phyloP scores from a whole-genome alignment of 805 yeast species.

The Starmerella tilneyi region DNA sequence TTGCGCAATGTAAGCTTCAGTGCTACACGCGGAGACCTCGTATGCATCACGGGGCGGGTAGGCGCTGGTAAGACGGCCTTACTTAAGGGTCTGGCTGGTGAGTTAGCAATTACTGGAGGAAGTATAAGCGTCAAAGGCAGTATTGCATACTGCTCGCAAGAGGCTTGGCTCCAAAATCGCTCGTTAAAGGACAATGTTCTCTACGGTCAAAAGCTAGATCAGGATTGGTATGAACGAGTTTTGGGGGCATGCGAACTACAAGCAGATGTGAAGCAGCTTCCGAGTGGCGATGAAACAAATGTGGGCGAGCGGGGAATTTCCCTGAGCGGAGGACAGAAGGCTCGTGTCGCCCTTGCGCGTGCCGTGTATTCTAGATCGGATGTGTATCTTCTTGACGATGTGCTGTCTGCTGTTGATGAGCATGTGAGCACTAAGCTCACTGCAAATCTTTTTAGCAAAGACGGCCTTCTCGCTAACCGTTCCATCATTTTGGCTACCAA shows the following conservation, averaged over 20 bases:
- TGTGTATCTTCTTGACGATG: conserved; percentile 80
- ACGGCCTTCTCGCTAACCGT: conserved; percentile 60
- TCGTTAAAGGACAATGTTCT: conserved; percentile 78
- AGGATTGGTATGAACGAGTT: conserved; percentile 68
- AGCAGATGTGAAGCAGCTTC: conserved; percentile 65
- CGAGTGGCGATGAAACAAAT: conserved; percentile 82
- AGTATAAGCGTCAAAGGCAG: conserved; percentile 55
- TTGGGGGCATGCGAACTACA: conserved; percentile 79
- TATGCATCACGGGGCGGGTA: conserved; percentile 75
- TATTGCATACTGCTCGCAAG: conserved; percentile 74
- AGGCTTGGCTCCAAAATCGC: conserved; percentile 91
- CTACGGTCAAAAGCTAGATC: conserved; percentile 79
- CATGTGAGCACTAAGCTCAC: conserved; percentile 86
- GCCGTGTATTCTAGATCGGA: conserved; percentile 95
- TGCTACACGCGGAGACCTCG: conserved; percentile 62
- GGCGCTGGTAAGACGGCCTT: conserved; percentile 80
- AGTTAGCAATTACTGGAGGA: conserved; percentile 60
- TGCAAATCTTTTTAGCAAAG: conserved; percentile 61
- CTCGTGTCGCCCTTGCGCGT: conserved; percentile 85
- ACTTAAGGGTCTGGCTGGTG: conserved; percentile 66
- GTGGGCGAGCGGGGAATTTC: conserved; percentile 98
- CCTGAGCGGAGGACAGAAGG: conserved; percentile 95
- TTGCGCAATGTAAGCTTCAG: conserved; percentile 42
- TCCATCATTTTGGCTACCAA: conserved; percentile 74
- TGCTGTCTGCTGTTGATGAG: conserved; percentile 92